Evolutionary conservation across 148 eudicot species (phyloP).

Genomic region (Fagopyrum homotropicum): DNA sequence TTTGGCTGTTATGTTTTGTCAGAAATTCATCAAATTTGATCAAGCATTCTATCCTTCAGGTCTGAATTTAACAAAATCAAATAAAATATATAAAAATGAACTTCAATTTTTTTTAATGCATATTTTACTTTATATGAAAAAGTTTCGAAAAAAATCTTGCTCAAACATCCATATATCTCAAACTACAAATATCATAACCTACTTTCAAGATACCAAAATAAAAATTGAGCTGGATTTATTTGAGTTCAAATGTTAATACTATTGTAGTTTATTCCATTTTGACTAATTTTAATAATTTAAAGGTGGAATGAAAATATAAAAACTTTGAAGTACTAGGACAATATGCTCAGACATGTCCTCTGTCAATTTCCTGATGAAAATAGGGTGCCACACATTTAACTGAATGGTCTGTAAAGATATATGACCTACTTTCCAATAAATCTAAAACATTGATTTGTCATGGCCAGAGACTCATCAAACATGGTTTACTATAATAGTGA

Average conservation of each 20-base stretch:
- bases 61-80: not conserved
- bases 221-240: not conserved
- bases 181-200: not conserved
- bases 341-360: not conserved
- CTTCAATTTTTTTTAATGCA: not conserved
- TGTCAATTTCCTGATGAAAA: not conserved
- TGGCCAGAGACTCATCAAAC: not conserved
- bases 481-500: not conserved
- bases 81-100: not conserved
- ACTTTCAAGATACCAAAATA: not conserved
- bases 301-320: not conserved
- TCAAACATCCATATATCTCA: not conserved
- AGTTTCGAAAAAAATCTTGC: not conserved
- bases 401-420: constrained; percentile 1
- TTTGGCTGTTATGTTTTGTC: not conserved
- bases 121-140: not conserved
- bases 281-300: not conserved
- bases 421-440: not conserved
- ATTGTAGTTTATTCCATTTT: not conserved
- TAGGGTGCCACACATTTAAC: not conserved
- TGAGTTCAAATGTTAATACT: not conserved
- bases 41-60: not conserved
- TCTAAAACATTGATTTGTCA: not conserved
- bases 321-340: not conserved
- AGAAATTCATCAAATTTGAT: not conserved